Evolutionary conservation across 768 basidiomycete genomes (phyloP).

Genomic region (Leccinum subgranulosum): DNA sequence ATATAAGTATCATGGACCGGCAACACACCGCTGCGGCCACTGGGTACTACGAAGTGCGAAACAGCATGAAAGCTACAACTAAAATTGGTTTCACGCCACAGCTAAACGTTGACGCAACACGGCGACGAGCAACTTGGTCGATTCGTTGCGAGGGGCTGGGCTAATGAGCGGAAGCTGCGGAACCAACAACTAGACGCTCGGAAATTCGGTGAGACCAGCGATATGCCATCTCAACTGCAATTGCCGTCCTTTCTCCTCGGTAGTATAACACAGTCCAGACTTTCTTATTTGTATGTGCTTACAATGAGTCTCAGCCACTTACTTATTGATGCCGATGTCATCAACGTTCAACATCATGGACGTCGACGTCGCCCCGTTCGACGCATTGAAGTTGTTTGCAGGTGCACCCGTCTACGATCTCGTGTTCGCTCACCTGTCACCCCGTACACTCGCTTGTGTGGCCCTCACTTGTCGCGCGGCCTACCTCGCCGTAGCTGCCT

Average conservation of each 20-base stretch:
- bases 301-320: no score
- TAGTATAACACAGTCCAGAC: no score
- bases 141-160: background rate
- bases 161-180: background rate
- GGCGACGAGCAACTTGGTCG: background rate
- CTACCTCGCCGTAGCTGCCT: conserved; percentile 16
- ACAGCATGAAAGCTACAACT: background rate
- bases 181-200: background rate
- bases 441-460: conserved; percentile 22
- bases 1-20: background rate
- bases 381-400: conserved; percentile 4
- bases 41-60: no score
- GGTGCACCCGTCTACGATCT: conserved; percentile 22
- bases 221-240: background rate
- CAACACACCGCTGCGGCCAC: no score
- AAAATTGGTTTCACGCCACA: background rate
- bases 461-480: conserved; percentile 21
- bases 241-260: background rate
- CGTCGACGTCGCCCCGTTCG: background rate
- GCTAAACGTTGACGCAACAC: background rate
- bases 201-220: background rate
- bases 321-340: background rate
- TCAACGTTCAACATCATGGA: background rate
- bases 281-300: no score
- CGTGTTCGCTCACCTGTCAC: conserved; percentile 20